Base-by-base conservation (phyloP, 805 yeast genomes). In the Kluyveromyces aestuarii region DNA sequence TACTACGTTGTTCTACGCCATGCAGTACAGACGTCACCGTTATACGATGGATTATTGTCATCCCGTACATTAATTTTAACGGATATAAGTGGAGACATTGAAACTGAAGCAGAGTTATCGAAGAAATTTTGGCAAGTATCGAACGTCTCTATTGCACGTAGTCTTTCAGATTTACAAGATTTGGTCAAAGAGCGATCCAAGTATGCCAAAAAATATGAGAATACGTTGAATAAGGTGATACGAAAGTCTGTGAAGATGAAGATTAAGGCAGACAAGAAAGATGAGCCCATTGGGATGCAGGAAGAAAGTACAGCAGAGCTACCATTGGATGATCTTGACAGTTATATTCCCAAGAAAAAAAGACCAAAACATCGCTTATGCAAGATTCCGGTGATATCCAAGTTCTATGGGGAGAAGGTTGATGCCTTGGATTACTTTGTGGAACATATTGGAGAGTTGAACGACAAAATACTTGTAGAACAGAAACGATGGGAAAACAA, bases 361-460 rank as follows among this genome's bases (percentile, higher is more conserved):
- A 77, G 91, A 57, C 97, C 97, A 44, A 82, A 87, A 35, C 91
- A 87, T 67, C 79, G 79, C 54, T 74, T 88, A 58, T 79, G 79
- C 48, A 62, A 64, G 43, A 53, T 46, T 36, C 53, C 49, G 39
- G n/a, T 43, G 3, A 41, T 77, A 59, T 80, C 80, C 49, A 67
- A 85, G 50, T 56, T 44, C 38, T 73, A 83, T 56, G 95, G 96
- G 50, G 68, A 85, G 68, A 90, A 90, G 69, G 96, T 90, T 48
- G 83, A 84, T 58, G 84, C 96, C 35, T 77, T 91, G 60, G 77
- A 82, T 46, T 84, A 88, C 61, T 81, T 84, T 52, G 74, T 79
- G 46, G 80, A 81, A 54, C 75, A 75, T 56, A 67, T 90, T 46
- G 83, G 82, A 19, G 85, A 84, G 55, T 73, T 84, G 59, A 87